These are phyloP conservation scores for Cryptosporidium tyzzeri DNA, from an alignment of 169 alveolate species.

Conservation along the genomic window DNA sequence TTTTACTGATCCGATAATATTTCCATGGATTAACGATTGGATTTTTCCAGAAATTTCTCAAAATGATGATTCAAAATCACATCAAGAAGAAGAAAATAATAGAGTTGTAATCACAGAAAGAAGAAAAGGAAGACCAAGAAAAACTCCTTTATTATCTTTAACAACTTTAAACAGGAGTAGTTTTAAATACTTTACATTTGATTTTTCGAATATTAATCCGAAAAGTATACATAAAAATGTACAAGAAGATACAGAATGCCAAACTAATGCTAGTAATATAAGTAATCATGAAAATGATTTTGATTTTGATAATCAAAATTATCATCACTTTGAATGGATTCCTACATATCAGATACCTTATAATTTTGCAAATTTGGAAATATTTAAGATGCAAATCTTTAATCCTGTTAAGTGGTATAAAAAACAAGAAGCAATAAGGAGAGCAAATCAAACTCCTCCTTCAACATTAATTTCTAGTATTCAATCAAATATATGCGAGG, in stretches of 20 bases:
- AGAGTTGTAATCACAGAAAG: conserved; percentile 15
- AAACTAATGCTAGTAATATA: too few relatives aligned
- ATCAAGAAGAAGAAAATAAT: neutral
- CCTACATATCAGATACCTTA: conserved; percentile 49
- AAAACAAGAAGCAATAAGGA: conserved; percentile 1
- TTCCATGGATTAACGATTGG: conserved; percentile 71
- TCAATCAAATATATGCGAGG: neutral
- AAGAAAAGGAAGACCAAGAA: conserved; percentile 71
- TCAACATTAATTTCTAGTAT: neutral
- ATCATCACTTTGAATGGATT: conserved; percentile 26
- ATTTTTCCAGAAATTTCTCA: conserved; percentile 28
- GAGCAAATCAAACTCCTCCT: conserved; percentile 60
- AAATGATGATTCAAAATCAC: neutral
- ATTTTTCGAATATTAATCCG: neutral
- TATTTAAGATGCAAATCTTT: conserved; percentile 41
- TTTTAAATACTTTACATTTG: conserved; percentile 25
- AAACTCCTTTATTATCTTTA: conserved; percentile 26
- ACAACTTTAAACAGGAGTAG: neutral
- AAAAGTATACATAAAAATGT: neutral
- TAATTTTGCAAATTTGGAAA: conserved; percentile 35
- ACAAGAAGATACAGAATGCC: neutral
- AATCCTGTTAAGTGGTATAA: conserved; percentile 57
- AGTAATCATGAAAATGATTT: neutral
- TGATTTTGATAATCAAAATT: neutral
- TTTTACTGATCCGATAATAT: conserved; percentile 13